These are phyloP conservation scores for Erysiphe pulchra DNA, from an alignment of 2,329 filamentous ascomycete species.

Conservation along the genomic window DNA sequence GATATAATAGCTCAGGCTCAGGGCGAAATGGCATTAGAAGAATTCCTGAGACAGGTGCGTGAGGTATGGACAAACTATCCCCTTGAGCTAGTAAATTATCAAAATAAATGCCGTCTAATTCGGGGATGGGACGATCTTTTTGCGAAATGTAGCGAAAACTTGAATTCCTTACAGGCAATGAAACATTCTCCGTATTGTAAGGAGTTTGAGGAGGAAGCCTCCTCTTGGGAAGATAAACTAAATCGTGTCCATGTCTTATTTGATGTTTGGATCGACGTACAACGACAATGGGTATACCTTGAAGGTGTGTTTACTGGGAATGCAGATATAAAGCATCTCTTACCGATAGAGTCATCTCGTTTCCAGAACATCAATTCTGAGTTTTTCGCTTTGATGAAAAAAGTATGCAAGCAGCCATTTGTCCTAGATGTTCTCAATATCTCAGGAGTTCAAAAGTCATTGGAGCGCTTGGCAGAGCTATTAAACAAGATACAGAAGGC, in stretches of 20 bases:
- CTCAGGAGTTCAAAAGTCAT: constrained; percentile 78
- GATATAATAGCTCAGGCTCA: constrained; percentile 90
- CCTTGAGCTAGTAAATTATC: constrained; percentile 85
- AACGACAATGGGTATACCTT: constrained; percentile 97
- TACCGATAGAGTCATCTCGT: constrained; percentile 84
- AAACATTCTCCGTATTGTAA: constrained; percentile 98
- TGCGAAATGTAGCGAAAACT: constrained; percentile 90
- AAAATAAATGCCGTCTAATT: constrained; percentile 93
- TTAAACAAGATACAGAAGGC: constrained; percentile 99
- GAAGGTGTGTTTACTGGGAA: constrained; percentile 98
- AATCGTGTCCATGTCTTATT: constrained; percentile 95
- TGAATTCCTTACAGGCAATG: constrained; percentile 97
- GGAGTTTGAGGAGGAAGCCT: constrained; percentile 94
- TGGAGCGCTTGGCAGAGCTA: constrained; percentile 87
- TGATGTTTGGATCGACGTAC: constrained; percentile 99
- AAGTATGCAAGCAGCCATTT: constrained; percentile 87
- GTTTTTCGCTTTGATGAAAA: constrained; percentile 98
- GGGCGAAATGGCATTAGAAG: constrained; percentile 93
- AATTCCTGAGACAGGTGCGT: constrained; percentile 86
- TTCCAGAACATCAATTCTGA: constrained; percentile 99
- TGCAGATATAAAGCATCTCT: constrained; percentile 90
- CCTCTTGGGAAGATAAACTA: constrained; percentile 90
- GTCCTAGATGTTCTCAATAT: constrained; percentile 93
- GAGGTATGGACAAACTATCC: constrained; percentile 94
- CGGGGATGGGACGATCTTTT: constrained; percentile 96